Conservation (phyloP, 1,284 basidiomycete genomes). For the Rhodotorula mucilaginosa region DNA sequence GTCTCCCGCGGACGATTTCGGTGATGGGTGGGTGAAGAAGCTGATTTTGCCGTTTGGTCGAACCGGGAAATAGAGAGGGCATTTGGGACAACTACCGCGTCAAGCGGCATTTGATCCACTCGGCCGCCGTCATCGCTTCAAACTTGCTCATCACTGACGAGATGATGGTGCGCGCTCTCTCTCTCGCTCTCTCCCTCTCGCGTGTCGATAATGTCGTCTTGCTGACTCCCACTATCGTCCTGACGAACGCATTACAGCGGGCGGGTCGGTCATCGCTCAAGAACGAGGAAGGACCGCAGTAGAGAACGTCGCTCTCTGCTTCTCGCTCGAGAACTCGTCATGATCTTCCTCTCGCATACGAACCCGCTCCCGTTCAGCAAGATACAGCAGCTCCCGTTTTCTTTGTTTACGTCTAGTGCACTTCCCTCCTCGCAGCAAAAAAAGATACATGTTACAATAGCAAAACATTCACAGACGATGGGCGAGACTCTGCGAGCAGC, state of each 20-base stretch:
- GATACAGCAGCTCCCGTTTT: no score
- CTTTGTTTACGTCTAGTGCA: no score
- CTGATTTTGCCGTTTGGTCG: no score
- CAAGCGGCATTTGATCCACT: constrained; percentile 97
- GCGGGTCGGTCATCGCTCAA: constrained; percentile 37
- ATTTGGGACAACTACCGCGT: constrained; percentile 99
- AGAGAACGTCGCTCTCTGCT: not conserved
- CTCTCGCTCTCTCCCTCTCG: not conserved
- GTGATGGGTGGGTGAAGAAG: no score
- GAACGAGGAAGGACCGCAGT: constrained; percentile 12
- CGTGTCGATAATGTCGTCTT: no score
- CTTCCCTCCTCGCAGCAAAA: no score
- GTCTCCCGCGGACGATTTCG: not conserved
- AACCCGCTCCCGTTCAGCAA: no score
- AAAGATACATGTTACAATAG: no score
- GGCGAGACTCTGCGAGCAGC: no score
- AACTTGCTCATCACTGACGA: constrained; percentile 65
- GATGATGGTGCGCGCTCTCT: constrained; percentile 36
- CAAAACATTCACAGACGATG: no score
- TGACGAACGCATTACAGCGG: not conserved
- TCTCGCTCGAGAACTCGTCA: not conserved
- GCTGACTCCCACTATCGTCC: not conserved
- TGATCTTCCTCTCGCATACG: not conserved
- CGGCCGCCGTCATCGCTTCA: constrained; percentile 94
- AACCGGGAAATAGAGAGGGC: constrained; percentile 57